These are phyloP conservation scores for Botryosphaeria dothidea DNA, from an alignment of 2,329 filamentous ascomycete genomes.

Conservation along the genomic window DNA sequence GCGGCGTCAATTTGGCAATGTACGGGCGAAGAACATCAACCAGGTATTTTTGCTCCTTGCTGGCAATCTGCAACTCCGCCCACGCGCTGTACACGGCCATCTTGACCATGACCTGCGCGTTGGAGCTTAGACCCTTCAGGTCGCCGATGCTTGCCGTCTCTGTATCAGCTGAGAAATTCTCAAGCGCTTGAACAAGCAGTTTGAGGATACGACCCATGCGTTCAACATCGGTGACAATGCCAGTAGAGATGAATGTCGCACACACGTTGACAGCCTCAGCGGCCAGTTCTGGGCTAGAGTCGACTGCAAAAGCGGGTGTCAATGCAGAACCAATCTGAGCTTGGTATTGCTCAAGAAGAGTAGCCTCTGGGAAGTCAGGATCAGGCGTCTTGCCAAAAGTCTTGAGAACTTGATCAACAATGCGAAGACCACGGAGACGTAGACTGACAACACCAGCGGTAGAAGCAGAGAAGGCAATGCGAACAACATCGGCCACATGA, in stretches of 20 bases:
- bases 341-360: conserved; percentile 95
- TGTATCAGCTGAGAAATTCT: conserved; percentile 83
- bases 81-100: conserved; percentile 96
- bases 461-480: conserved; percentile 96
- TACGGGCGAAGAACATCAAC: conserved; percentile 87
- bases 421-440: conserved; percentile 86
- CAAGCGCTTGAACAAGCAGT: conserved; percentile 83
- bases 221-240: conserved; percentile 95
- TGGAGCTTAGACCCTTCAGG: conserved; percentile 86
- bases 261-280: conserved; percentile 97
- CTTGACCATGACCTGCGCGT: conserved; percentile 97
- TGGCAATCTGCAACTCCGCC: conserved; percentile 95
- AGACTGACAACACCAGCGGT: conserved; percentile 90
- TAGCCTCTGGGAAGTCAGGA: conserved; percentile 96
- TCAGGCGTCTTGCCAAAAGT: conserved; percentile 96
- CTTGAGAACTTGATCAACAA: conserved; percentile 89
- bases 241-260: conserved; percentile 95
- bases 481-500: conserved; percentile 86
- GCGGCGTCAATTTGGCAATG: conserved; percentile 82
- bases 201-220: conserved; percentile 99
- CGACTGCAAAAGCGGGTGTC: conserved; percentile 91
- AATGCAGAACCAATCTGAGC: conserved; percentile 96
- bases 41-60: conserved; percentile 86
- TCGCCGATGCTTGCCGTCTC: conserved; percentile 90
- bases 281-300: conserved; percentile 93